A percentile compares a stretch with the other conserved stretches of the same genome.
These are phyloP conservation scores for Hygrocybe punicea DNA, from an alignment of 768 basidiomycete genomes.

Conservation along the genomic window DNA sequence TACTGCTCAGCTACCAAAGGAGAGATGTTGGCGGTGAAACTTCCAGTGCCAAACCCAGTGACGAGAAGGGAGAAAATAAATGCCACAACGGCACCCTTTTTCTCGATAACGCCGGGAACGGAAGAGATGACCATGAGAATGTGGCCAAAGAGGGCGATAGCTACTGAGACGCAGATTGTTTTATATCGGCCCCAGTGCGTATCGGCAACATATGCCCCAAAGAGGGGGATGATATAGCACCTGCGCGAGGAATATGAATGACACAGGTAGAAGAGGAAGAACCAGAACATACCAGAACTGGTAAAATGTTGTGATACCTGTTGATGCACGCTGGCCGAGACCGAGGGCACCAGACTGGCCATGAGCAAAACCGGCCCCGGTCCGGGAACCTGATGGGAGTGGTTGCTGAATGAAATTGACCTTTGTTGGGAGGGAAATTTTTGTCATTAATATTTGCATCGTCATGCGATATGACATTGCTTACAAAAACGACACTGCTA, in stretches of 20 bases:
- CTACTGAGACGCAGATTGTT: slow-evolving; percentile 61
- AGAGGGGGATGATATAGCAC: slow-evolving; percentile 60
- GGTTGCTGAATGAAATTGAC: slow-evolving; percentile 69
- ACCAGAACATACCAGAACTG: slow-evolving; percentile 43
- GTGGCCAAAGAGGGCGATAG: slow-evolving; percentile 60
- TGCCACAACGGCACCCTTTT: slow-evolving; percentile 47
- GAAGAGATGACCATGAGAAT: slow-evolving; percentile 62
- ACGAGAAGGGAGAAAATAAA: slow-evolving; percentile 61
- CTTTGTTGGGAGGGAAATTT: not conserved
- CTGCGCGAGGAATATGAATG: slow-evolving; percentile 57
- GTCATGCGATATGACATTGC: slow-evolving; percentile 7
- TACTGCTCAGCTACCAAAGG: slow-evolving; percentile 80
- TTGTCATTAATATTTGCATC: not conserved
- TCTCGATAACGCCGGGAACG: slow-evolving; percentile 62
- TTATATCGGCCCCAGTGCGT: slow-evolving; percentile 71
- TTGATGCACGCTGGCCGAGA: slow-evolving; percentile 65
- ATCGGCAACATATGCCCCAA: slow-evolving; percentile 73
- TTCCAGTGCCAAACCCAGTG: slow-evolving; percentile 61
- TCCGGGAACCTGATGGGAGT: slow-evolving; percentile 60
- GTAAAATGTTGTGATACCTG: slow-evolving; percentile 69
- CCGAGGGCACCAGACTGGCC: slow-evolving; percentile 68
- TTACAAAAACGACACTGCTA: slow-evolving; percentile 46
- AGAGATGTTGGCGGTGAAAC: slow-evolving; percentile 75
- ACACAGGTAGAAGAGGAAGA: slow-evolving; percentile 34
- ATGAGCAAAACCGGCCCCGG: slow-evolving; percentile 52